Evolutionary conservation across 2,329 filamentous ascomycete species (phyloP).

Genomic region (Pleoardoris graminearum): DNA sequence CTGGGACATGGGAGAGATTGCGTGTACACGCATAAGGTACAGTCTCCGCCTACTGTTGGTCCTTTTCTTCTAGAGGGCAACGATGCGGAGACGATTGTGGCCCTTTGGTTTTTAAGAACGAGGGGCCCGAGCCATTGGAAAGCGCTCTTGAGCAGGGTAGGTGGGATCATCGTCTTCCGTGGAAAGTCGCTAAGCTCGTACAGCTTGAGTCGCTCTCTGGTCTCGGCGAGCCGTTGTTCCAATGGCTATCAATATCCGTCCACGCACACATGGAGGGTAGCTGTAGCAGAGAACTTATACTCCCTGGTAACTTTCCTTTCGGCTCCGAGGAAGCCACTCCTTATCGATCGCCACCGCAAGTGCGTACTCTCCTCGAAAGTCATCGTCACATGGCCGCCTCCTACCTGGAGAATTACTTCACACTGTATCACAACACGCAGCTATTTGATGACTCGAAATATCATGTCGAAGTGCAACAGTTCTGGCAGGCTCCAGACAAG

Average conservation of each 20-base stretch:
- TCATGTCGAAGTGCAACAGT: constrained; percentile 10
- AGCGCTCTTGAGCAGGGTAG: constrained; percentile 18
- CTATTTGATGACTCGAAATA: constrained; percentile 15
- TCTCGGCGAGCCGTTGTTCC: constrained; percentile 12
- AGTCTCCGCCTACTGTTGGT: background rate
- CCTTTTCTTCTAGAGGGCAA: constrained; percentile 16
- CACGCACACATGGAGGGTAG: constrained; percentile 16
- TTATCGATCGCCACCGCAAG: constrained; percentile 16
- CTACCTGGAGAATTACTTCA: constrained; percentile 19
- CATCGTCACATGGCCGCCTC: constrained; percentile 2
- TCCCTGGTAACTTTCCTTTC: constrained; percentile 28
- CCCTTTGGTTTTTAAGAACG: constrained; percentile 24
- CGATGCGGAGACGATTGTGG: constrained; percentile 20
- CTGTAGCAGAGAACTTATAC: constrained; percentile 21
- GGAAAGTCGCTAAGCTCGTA: background rate
- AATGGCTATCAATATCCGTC: constrained; percentile 10
- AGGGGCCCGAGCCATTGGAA: constrained; percentile 21
- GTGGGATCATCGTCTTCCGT: background rate
- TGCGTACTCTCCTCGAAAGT: constrained; percentile 14
- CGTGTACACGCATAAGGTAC: constrained; percentile 18
- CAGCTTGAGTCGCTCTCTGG: constrained; percentile 21
- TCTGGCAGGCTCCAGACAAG: constrained; percentile 10
- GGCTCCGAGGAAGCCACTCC: constrained; percentile 17
- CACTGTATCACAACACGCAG: constrained; percentile 17
- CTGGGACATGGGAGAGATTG: constrained; percentile 19